These are phyloP conservation scores for Cryomyces minteri DNA, from an alignment of 495 filamentous ascomycete species.

Conservation along the genomic window DNA sequence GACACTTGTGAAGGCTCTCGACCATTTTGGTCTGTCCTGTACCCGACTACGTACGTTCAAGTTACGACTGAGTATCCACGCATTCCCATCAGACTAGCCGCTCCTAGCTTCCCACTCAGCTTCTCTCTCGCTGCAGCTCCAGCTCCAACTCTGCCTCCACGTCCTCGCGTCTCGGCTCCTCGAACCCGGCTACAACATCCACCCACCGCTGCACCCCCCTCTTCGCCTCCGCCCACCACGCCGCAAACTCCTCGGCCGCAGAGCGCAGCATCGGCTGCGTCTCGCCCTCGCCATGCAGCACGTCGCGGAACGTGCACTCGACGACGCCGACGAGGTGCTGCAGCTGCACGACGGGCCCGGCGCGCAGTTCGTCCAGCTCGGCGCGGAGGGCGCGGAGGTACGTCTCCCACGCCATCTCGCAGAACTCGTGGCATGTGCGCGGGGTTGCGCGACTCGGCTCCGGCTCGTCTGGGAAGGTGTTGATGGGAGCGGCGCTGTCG, in stretches of 20 bases:
- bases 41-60: too few relatives aligned
- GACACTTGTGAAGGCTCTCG: too few relatives aligned
- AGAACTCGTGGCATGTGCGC: constrained; percentile 2
- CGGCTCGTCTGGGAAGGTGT: constrained; percentile 2
- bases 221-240: constrained; percentile 8
- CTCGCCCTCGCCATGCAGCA: neutral
- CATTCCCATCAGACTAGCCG: too few relatives aligned
- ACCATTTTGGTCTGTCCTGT: too few relatives aligned
- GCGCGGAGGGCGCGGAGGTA: neutral
- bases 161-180: too few relatives aligned
- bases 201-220: neutral
- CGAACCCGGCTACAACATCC: too few relatives aligned
- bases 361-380: constrained; percentile 10
- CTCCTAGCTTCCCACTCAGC: too few relatives aligned
- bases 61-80: too few relatives aligned
- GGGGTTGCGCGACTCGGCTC: neutral
- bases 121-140: too few relatives aligned
- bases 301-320: constrained; percentile 6
- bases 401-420: neutral
- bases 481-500: constrained; percentile 1
- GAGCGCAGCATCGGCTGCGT: neutral
- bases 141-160: too few relatives aligned
- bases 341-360: constrained; percentile 9
- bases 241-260: constrained; percentile 4
- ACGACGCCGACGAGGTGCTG: constrained; percentile 4